Evolutionary conservation across 495 filamentous ascomycete species (phyloP).

Genomic region (Trichoderma reesei): DNA sequence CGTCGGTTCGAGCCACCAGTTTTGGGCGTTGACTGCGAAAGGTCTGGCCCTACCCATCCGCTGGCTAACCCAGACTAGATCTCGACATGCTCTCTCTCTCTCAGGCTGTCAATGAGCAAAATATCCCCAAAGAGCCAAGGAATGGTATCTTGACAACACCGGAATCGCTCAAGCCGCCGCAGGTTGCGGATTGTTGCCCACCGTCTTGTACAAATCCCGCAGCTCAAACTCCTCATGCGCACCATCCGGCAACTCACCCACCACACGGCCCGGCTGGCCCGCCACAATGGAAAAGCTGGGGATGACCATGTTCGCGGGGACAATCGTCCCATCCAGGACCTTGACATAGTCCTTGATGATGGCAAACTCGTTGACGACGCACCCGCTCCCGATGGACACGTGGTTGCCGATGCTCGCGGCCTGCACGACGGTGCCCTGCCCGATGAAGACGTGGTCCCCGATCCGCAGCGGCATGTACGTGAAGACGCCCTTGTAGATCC

Average conservation of each 20-base stretch:
- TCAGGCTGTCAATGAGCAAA: too few relatives aligned
- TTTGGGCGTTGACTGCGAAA: too few relatives aligned
- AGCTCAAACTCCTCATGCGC: slow-evolving; percentile 50
- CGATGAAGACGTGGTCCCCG: slow-evolving; percentile 85
- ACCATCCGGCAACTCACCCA: slow-evolving; percentile 80
- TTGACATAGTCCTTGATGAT: slow-evolving; percentile 86
- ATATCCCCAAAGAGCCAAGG: too few relatives aligned
- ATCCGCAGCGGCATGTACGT: slow-evolving; percentile 82
- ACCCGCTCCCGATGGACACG: slow-evolving; percentile 68
- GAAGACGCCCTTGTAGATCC: slow-evolving; percentile 55
- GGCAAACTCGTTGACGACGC: slow-evolving; percentile 69
- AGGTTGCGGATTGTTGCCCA: slow-evolving; percentile 40
- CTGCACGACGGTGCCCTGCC: slow-evolving; percentile 60
- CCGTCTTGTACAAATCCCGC: slow-evolving; percentile 42
- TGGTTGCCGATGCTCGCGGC: slow-evolving; percentile 71
- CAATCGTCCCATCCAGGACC: slow-evolving; percentile 70
- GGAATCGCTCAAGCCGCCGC: slow-evolving; percentile 23
- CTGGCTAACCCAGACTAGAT: too few relatives aligned
- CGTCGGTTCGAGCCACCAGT: too few relatives aligned
- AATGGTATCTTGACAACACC: background rate
- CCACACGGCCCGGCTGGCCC: slow-evolving; percentile 68
- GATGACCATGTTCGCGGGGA: slow-evolving; percentile 83
- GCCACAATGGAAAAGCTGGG: slow-evolving; percentile 80
- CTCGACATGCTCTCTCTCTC: too few relatives aligned
- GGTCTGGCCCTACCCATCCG: too few relatives aligned